phyloP scores from a whole-genome alignment of 176 grass and related monocot species.

The Phoenix dactylifera region DNA sequence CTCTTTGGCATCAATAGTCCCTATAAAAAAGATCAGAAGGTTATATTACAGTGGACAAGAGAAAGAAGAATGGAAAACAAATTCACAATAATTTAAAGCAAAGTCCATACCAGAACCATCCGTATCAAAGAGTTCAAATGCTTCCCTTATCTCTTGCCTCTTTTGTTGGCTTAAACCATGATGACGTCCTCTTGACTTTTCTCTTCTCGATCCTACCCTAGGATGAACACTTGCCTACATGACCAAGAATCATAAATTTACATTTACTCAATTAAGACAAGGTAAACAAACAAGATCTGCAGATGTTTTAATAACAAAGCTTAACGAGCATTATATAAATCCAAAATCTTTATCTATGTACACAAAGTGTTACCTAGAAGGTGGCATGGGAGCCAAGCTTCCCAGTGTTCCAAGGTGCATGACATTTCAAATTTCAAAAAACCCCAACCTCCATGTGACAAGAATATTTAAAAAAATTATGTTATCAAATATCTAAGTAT shows the following conservation, averaged over 20 bases:
- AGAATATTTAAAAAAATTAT: no score
- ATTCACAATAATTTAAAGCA: not conserved
- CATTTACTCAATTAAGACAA: not conserved
- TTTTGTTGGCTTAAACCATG: conserved; percentile 54
- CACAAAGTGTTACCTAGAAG: no score
- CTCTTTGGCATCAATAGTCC: conserved; percentile 63
- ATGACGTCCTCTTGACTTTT: conserved; percentile 35
- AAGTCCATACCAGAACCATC: conserved; percentile 55
- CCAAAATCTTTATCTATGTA: no score
- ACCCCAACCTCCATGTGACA: no score
- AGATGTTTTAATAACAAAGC: no score
- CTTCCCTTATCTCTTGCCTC: conserved; percentile 69
- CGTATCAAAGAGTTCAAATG: conserved; percentile 74
- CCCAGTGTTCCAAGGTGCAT: no score
- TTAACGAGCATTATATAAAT: no score
- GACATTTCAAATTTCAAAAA: no score
- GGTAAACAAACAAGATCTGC: no score
- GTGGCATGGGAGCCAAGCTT: no score
- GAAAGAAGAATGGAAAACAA: not conserved
- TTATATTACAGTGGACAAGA: not conserved
- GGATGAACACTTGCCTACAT: conserved; percentile 16
- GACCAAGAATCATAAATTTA: not conserved
- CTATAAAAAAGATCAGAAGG: conserved; percentile 17
- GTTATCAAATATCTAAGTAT: no score
- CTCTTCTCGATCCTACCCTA: conserved; percentile 35